A percentile compares a stretch with the other conserved stretches of the same genome.
These are phyloP conservation scores for Emericellopsis terricola DNA, from an alignment of 495 filamentous ascomycete genomes.

Conservation along the genomic window DNA sequence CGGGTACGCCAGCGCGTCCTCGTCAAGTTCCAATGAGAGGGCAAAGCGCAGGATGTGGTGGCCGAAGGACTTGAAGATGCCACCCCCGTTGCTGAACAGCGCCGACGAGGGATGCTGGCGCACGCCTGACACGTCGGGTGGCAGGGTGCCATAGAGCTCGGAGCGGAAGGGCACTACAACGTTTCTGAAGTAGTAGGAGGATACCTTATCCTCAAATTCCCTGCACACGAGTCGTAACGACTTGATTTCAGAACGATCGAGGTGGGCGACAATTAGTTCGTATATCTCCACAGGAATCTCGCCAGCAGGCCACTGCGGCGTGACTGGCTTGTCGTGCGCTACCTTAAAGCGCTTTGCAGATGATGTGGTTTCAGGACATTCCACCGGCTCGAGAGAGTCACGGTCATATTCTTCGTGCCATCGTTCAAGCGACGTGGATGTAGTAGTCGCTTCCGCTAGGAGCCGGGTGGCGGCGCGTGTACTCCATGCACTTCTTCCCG, in stretches of 20 bases:
- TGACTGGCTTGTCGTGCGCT: no score
- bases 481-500: no score
- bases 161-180: slow-evolving; percentile 36
- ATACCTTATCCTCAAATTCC: slow-evolving; percentile 33
- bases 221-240: slow-evolving; percentile 32
- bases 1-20: slow-evolving; percentile 15
- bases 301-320: slow-evolving; percentile 25
- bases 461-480: no score
- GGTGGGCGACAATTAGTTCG: slow-evolving; percentile 19
- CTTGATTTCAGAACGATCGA: slow-evolving; percentile 28
- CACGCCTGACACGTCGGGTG: slow-evolving; percentile 8
- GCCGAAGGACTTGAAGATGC: slow-evolving; percentile 17
- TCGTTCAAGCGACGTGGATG: no score
- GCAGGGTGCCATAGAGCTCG: slow-evolving; percentile 27
- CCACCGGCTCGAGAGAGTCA: no score
- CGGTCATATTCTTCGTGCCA: no score
- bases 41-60: slow-evolving; percentile 29
- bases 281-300: slow-evolving; percentile 33
- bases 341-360: background rate
- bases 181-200: slow-evolving; percentile 23
- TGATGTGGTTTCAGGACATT: no score
- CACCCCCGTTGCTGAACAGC: slow-evolving; percentile 1
- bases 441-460: no score
- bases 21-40: slow-evolving; percentile 35
- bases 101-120: background rate